phyloP scores from a whole-genome alignment of 441 rosid species.

The Gossypium davidsonii region DNA sequence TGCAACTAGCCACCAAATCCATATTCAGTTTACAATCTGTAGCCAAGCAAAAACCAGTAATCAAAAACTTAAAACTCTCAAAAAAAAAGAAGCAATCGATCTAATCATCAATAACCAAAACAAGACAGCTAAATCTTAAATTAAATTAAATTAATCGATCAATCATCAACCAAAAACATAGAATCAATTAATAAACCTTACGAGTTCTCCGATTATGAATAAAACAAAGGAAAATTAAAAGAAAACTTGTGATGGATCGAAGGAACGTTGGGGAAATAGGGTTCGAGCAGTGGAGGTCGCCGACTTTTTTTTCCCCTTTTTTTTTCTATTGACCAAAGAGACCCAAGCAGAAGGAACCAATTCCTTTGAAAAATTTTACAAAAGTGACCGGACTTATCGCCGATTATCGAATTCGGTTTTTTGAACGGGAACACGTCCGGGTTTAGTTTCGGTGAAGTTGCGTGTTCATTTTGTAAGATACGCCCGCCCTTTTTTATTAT shows the following conservation, averaged over 20 bases:
- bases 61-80: constrained; percentile 21
- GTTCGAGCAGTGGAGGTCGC: constrained; percentile 28
- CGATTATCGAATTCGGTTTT: constrained; percentile 67
- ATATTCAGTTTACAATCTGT: constrained; percentile 37
- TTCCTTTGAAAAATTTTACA: constrained; percentile 19
- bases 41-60: constrained; percentile 22
- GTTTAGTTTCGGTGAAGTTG: constrained; percentile 41
- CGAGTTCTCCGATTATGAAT: not conserved
- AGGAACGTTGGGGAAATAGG: constrained; percentile 31
- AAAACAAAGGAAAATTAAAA: not conserved
- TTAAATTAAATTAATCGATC: not conserved
- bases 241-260: not conserved
- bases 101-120: constrained; percentile 21
- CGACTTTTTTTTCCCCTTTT: constrained; percentile 18
- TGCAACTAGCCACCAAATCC: constrained; percentile 78
- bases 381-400: constrained; percentile 64
- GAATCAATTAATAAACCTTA: constrained; percentile 20
- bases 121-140: not conserved
- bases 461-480: constrained; percentile 26
- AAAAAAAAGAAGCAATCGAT: constrained; percentile 31
- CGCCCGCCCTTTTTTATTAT: constrained; percentile 8
- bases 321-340: constrained; percentile 29
- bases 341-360: constrained; percentile 12
- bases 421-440: constrained; percentile 53
- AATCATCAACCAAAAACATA: not conserved